A percentile compares a stretch with the other conserved stretches of the same genome.
Evolutionary conservation across 805 yeast species (phyloP).

Genomic region (Saccharomycopsis amapae): DNA sequence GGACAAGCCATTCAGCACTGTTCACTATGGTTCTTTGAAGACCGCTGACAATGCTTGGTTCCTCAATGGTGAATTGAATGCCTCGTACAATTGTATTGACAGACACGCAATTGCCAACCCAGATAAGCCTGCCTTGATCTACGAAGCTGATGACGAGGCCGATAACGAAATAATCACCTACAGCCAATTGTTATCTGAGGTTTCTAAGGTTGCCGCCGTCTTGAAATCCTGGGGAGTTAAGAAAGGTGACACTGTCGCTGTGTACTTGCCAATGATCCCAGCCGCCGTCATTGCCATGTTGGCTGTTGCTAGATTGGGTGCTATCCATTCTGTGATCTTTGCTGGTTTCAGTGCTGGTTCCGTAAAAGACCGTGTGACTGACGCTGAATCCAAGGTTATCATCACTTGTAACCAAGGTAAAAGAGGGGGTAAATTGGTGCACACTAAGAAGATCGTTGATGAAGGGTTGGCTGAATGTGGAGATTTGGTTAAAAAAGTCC

Average conservation of each 20-base stretch:
- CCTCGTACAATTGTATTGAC: slow-evolving; percentile 89
- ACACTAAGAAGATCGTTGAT: slow-evolving; percentile 90
- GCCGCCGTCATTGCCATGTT: slow-evolving; percentile 92
- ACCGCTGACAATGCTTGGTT: slow-evolving; percentile 91
- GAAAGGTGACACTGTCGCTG: slow-evolving; percentile 95
- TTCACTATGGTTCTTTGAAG: slow-evolving; percentile 51
- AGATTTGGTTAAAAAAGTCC: slow-evolving; percentile 69
- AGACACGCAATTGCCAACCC: slow-evolving; percentile 90
- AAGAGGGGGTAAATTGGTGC: slow-evolving; percentile 91
- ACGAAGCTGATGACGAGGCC: slow-evolving; percentile 87
- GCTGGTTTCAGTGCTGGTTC: slow-evolving; percentile 97
- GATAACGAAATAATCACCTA: slow-evolving; percentile 72
- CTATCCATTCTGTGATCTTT: slow-evolving; percentile 90
- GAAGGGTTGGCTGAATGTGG: slow-evolving; percentile 70
- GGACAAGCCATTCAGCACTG: slow-evolving; percentile 63
- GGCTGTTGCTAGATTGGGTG: slow-evolving; percentile 91
- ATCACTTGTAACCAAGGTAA: slow-evolving; percentile 94
- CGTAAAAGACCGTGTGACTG: slow-evolving; percentile 80
- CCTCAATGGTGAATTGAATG: slow-evolving; percentile 86
- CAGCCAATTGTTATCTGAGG: slow-evolving; percentile 79
- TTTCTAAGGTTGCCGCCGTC: slow-evolving; percentile 79
- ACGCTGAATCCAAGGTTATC: slow-evolving; percentile 78
- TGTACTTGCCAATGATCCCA: slow-evolving; percentile 96
- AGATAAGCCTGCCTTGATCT: slow-evolving; percentile 73
- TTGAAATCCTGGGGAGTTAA: slow-evolving; percentile 77